Base-by-base conservation (phyloP, 1,139 yeast genomes). In the Groenewaldozyma auringiensis region DNA sequence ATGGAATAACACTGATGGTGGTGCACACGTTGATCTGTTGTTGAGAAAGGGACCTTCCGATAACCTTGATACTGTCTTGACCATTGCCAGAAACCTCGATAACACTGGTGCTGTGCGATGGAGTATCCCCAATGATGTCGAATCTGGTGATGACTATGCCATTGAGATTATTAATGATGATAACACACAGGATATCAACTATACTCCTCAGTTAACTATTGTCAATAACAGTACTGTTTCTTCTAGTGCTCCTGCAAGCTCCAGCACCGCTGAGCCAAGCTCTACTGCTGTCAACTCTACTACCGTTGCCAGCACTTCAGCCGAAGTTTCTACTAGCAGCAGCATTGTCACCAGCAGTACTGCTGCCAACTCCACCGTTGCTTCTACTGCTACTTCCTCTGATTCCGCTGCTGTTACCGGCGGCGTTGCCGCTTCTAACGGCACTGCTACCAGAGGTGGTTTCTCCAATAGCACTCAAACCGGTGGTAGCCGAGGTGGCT, bases 101-200 rank as follows among this genome's bases (percentile, higher is more conserved):
- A 67, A 67, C 62, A 57, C 59, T 44, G 71, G 70, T 47, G 61
- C 65, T 40, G 69, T 65, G 41, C 53, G 58, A 47, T 67, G 71
- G 71, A 48, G 52, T 40, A 57, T 67, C 39, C 71, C 71, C 42
- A 45, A 44, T 40, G 50, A 55, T 36, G 42, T 66, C 37, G 45
- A 48, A 34, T 47, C 61, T 42, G 70, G 69, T 35, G 32, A 42
- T 35, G 52, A 58, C 49, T 67, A 67, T 54, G 64, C 67, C 39
- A 51, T 67, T 37, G 63, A 58, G 53, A 64, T 65, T 44, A 51
- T 53, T 36, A 53, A 57, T 46, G 61, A 57, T 39, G 59, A 58
- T 44, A 53, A 56, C 50, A 42, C 56, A 21, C 55, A 54, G 46
- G 61, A 52, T 27, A 49, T 58, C 52, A 66, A 66, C 62, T 67